Evolutionary conservation across 2,329 filamentous ascomycete species (phyloP).

Genomic region (Ilyonectria mors-panacis): DNA sequence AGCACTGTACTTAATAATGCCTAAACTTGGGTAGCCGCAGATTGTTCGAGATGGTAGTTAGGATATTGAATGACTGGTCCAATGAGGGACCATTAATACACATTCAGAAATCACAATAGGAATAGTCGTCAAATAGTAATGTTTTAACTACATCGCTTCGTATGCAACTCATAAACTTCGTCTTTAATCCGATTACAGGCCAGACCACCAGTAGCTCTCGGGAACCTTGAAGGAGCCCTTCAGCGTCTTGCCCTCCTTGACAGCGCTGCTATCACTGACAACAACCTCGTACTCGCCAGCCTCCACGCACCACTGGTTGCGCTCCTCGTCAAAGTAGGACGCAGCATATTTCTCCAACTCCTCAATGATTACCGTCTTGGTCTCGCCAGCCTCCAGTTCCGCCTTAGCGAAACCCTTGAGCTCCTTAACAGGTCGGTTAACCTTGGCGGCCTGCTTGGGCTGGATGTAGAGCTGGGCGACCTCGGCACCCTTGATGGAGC

Average conservation of each 20-base stretch:
- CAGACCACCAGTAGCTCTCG: conserved; percentile 78
- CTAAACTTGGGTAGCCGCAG: neutral
- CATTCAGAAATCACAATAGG: neutral
- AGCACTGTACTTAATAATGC: neutral
- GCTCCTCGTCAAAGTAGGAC: conserved; percentile 79
- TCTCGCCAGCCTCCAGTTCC: conserved; percentile 71
- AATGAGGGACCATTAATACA: neutral
- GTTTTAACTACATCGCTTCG: neutral
- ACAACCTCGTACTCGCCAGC: conserved; percentile 75
- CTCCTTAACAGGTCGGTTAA: conserved; percentile 73
- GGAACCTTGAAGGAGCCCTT: conserved; percentile 68
- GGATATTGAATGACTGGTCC: too few species aligned
- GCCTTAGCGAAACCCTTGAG: conserved; percentile 78
- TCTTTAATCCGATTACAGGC: conserved; percentile 59
- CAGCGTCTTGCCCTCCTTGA: conserved; percentile 63
- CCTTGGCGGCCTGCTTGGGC: conserved; percentile 65
- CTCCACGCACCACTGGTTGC: conserved; percentile 76
- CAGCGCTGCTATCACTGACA: conserved; percentile 70
- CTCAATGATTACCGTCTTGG: conserved; percentile 68
- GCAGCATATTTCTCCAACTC: conserved; percentile 75
- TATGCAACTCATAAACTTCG: neutral
- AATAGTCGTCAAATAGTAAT: conserved; percentile 1
- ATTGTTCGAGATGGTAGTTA: neutral
- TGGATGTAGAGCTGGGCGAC: conserved; percentile 72
- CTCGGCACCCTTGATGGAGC: conserved; percentile 66